Evolutionary conservation across 225 moss, liverwort and hornwort genomes (phyloP).

Genomic region (Pseudisothecium myosuroides): DNA sequence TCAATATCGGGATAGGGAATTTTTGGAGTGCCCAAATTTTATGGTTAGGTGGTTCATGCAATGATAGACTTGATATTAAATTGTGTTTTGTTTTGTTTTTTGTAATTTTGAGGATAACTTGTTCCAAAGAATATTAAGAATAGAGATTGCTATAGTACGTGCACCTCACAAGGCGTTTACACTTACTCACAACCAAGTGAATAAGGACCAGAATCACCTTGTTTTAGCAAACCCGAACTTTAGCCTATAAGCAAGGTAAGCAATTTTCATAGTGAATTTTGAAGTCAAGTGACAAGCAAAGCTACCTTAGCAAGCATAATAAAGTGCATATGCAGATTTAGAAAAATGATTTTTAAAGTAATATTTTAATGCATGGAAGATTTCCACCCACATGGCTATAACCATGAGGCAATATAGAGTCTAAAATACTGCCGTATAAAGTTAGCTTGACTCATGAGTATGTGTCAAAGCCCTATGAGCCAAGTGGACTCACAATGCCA

Average conservation of each 20-base stretch:
- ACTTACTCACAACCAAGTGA: accelerated
- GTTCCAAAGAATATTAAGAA: not conserved
- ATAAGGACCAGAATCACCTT: accelerated
- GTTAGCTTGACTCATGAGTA: too few relatives aligned
- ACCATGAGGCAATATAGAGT: not conserved
- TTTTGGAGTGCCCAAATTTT: not conserved
- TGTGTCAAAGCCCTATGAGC: not conserved
- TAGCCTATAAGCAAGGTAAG: not conserved
- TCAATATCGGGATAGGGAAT: not conserved
- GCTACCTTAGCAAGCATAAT: not conserved
- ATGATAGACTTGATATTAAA: not conserved
- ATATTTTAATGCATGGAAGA: accelerated
- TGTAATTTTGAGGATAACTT: accelerated
- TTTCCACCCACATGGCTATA: not conserved
- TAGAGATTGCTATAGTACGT: not conserved
- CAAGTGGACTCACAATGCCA: not conserved
- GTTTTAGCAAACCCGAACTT: not conserved
- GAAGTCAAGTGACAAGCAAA: not conserved
- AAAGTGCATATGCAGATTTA: not conserved
- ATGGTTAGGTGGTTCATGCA: not conserved
- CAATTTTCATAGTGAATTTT: not conserved
- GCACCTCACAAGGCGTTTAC: accelerated
- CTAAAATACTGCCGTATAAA: too few relatives aligned
- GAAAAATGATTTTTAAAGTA: accelerated
- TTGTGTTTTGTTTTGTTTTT: accelerated